Evolutionary conservation across 768 basidiomycete genomes (phyloP), one percentile per base, ranked within the genome.

Genomic region (Candolleomyces eurysporus): DNA sequence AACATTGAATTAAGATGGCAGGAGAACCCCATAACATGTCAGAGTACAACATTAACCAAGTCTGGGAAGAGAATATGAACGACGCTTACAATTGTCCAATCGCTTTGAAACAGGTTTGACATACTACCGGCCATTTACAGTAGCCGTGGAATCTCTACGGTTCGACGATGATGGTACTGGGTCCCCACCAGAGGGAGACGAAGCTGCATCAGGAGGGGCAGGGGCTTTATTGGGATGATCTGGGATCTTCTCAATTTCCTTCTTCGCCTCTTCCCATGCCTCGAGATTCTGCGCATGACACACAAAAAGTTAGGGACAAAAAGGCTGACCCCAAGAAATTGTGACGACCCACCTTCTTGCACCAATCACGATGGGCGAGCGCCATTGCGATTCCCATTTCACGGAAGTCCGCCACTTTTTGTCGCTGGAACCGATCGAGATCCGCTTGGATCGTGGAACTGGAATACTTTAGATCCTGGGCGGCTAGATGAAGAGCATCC

Each of bases 391-490:
- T 92, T 43, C 90, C 78, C 95, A 99, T 95, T 72, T 96, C 93
- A 42, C 95, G 80, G 66, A 98, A 66, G 77, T 99, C 97, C 7
- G 94, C 94, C 3, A 99, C 97, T 72, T 99, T 99, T 79, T 98
- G 97, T 22, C 97, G 85, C 72, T 99, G 97, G 76, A 99, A 99
- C 54, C 97, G 86, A 76, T 99, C 97, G 64, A 99, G 78, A 76
- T 99, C 97, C 16, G 94, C 93, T 73, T 99, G 97, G 57, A 99
- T 95, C 21, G 96, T 98, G 48, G 90, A 91, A 67, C 92, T 94
- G 0, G 96, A 92, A 74, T 96, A 98, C 71, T 98, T 96, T 49
- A 99, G 82, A 74, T 99, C 97, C 69, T 94, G 92, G 1, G 91
- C 92, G 4, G 94, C 85, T 32, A 95, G 80, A 73, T 98, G 94